A percentile compares a stretch with the other conserved stretches of the same genome.
phyloP scores from a whole-genome alignment of 148 eudicot species.

The Chenopodium berlandieri region DNA sequence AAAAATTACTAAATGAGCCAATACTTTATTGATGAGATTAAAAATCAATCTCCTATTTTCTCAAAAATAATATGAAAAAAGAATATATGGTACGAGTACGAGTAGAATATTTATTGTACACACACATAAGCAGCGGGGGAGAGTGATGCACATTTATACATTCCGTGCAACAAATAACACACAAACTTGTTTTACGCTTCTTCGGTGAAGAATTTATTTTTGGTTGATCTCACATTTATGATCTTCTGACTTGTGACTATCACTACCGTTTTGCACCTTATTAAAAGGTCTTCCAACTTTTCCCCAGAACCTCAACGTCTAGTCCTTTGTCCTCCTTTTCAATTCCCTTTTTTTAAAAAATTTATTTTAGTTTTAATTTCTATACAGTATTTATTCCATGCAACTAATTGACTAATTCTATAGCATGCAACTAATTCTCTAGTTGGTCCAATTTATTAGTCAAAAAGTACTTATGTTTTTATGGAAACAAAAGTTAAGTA shows the following conservation, averaged over 20 bases:
- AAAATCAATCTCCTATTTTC: too few species aligned
- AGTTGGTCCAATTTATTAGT: not conserved
- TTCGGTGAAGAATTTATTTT: not conserved
- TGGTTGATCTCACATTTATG: not conserved
- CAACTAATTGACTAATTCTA: not conserved
- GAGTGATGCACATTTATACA: not conserved
- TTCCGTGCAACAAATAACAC: not conserved
- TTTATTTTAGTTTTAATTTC: too few species aligned
- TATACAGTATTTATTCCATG: too few species aligned
- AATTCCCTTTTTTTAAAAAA: not conserved
- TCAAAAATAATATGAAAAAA: too few species aligned
- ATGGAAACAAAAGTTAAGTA: not conserved
- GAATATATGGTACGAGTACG: too few species aligned
- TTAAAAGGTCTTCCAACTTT: not conserved
- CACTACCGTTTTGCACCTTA: constrained; percentile 12
- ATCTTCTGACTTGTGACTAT: constrained; percentile 19
- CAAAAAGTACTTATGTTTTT: not conserved
- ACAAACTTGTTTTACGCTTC: not conserved
- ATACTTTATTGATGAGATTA: too few species aligned
- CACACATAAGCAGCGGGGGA: not conserved
- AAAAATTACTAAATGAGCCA: too few species aligned
- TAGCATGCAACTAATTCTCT: not conserved
- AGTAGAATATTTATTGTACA: too few species aligned
- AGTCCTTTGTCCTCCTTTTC: not conserved
- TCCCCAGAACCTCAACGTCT: not conserved